A percentile compares a stretch with the other conserved stretches of the same genome.
Evolutionary conservation across 2,329 filamentous ascomycete genomes (phyloP).

Genomic region (Cladosporium sp.): DNA sequence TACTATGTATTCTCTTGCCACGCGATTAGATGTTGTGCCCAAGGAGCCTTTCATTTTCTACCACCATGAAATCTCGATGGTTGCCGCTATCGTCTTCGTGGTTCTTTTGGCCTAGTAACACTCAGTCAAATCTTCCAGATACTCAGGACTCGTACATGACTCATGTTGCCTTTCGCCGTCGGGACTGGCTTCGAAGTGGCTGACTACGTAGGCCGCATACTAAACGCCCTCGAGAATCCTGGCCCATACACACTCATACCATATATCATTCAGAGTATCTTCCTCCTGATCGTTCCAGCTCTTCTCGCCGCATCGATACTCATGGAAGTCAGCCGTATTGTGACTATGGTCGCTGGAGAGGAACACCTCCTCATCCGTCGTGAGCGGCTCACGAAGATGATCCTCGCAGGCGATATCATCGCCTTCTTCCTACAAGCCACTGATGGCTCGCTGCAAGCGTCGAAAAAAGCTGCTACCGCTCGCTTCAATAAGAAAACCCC

Average conservation of each 20-base stretch:
- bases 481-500: background rate
- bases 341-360: conserved; percentile 40
- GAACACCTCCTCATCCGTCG: conserved; percentile 39
- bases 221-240: background rate
- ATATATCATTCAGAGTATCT: conserved; percentile 39
- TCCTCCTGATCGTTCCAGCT: conserved; percentile 45
- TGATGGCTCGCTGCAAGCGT: conserved; percentile 31
- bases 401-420: conserved; percentile 52
- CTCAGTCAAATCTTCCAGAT: conserved; percentile 37
- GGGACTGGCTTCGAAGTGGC: conserved; percentile 40
- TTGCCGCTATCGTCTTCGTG: conserved; percentile 27
- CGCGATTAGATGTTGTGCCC: conserved; percentile 18
- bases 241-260: conserved; percentile 29
- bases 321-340: conserved; percentile 47
- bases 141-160: conserved; percentile 42
- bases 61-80: conserved; percentile 22
- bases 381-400: conserved; percentile 50
- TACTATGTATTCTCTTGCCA: no score
- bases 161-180: conserved; percentile 48
- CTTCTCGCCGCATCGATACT: conserved; percentile 50
- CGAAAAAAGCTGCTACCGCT: conserved; percentile 15
- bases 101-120: conserved; percentile 29
- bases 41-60: conserved; percentile 23
- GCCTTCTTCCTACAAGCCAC: conserved; percentile 52
- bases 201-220: background rate